A percentile compares a stretch with the other conserved stretches of the same genome.
Conservation (phyloP, 2,329 filamentous ascomycete genomes). For the Botrytis porri region DNA sequence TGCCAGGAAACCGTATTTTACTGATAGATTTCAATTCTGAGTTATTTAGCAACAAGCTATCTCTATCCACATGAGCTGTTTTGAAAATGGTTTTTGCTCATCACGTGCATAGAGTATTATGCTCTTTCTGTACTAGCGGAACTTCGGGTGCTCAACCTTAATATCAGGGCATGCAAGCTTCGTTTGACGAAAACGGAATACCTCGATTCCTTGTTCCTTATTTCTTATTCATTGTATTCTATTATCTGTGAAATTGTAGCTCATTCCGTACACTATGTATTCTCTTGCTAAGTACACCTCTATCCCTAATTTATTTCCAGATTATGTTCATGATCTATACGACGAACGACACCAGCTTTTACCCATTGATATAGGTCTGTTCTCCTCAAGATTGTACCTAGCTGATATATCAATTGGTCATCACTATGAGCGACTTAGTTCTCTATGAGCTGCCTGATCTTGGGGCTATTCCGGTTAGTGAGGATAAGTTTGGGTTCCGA, state of each 20-base stretch:
- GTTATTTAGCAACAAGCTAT: background rate
- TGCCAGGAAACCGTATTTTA: too few relatives aligned
- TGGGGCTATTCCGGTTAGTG: background rate
- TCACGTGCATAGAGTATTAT: background rate
- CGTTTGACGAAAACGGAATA: background rate
- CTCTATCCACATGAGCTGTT: background rate
- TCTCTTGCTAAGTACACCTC: background rate
- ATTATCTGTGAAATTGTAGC: background rate
- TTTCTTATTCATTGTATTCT: background rate
- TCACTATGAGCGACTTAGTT: background rate
- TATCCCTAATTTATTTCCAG: too few relatives aligned
- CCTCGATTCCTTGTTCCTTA: background rate
- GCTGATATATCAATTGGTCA: background rate
- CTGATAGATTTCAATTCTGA: background rate
- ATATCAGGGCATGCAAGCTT: background rate
- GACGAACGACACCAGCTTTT: background rate
- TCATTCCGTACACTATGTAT: background rate
- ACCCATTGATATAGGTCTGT: background rate
- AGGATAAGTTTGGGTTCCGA: background rate
- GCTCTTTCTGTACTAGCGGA: background rate
- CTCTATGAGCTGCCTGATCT: background rate
- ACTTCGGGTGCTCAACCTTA: accelerated
- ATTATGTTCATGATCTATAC: background rate
- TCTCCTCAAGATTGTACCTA: background rate
- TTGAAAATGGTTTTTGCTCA: too few relatives aligned